phyloP scores from a whole-genome alignment of 345 rosid species.

The Dimocarpus longan region DNA sequence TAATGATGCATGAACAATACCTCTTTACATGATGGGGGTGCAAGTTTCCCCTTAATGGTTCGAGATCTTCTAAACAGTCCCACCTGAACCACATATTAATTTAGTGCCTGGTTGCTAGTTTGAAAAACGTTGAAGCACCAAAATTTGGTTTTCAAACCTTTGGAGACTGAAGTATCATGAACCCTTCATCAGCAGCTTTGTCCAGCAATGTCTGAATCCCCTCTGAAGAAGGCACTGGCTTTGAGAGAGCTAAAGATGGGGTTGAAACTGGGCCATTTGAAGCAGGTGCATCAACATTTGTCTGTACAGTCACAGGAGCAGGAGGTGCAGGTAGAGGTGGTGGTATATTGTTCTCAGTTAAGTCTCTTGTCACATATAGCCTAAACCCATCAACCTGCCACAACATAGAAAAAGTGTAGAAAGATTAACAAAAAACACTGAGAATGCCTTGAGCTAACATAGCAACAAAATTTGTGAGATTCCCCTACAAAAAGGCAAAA shows the following conservation, averaged over 20 bases:
- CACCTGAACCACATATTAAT: constrained; percentile 52
- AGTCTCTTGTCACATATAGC: constrained; percentile 61
- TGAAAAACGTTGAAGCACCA: constrained; percentile 17
- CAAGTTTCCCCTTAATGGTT: constrained; percentile 75
- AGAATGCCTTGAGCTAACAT: background rate
- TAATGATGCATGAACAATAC: constrained; percentile 32
- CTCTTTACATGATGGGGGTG: constrained; percentile 93
- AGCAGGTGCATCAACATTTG: constrained; percentile 25
- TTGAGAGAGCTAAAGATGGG: constrained; percentile 63
- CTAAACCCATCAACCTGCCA: constrained; percentile 73
- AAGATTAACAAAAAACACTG: background rate
- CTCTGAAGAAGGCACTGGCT: constrained; percentile 41
- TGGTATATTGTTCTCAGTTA: constrained; percentile 41
- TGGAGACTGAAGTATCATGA: constrained; percentile 75
- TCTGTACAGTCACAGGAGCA: constrained; percentile 31
- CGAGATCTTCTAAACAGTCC: constrained; percentile 81
- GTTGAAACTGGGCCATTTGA: constrained; percentile 56
- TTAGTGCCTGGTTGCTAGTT: constrained; percentile 22
- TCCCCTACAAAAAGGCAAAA: constrained; percentile 10
- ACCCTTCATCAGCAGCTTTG: constrained; percentile 75
- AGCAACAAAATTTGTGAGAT: constrained; percentile 8
- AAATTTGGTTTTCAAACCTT: constrained; percentile 47
- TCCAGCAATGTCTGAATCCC: constrained; percentile 49
- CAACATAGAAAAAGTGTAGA: constrained; percentile 9
- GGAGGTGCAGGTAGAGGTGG: constrained; percentile 44